Evolutionary conservation across 352 stramenopile genomes (phyloP).

Genomic region (Thraustochytrium sp.): DNA sequence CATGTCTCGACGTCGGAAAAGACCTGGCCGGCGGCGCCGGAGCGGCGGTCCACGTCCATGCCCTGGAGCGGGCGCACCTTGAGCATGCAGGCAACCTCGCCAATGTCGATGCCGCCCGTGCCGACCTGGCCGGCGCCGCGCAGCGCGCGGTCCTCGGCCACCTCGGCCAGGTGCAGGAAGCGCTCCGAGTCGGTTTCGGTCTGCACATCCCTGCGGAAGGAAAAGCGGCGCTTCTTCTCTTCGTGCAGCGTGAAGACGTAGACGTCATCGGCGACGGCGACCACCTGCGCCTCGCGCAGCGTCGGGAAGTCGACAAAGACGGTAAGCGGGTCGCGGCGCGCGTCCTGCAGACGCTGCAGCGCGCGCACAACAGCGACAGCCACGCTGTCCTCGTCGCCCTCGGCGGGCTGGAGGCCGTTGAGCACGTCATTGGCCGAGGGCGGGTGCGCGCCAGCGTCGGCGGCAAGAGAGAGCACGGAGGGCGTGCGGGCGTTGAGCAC

Average conservation of each 20-base stretch:
- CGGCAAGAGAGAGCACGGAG: neutral
- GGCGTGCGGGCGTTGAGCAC: slow-evolving; percentile 58
- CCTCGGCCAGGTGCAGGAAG: neutral
- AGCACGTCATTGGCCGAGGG: neutral
- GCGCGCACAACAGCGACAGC: slow-evolving; percentile 55
- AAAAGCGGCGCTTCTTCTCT: neutral
- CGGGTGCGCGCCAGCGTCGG: neutral
- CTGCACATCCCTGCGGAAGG: neutral
- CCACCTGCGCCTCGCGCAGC: slow-evolving; percentile 87
- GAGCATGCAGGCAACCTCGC: slow-evolving; percentile 68
- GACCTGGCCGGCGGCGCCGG: slow-evolving; percentile 86
- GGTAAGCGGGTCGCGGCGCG: slow-evolving; percentile 59
- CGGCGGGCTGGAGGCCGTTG: neutral
- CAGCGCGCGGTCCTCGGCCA: neutral
- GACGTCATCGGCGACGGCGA: slow-evolving; percentile 63
- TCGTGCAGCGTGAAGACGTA: neutral
- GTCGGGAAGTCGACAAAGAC: slow-evolving; percentile 97
- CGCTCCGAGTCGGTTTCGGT: neutral
- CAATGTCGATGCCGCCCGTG: slow-evolving; percentile 84
- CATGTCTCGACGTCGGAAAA: slow-evolving; percentile 83
- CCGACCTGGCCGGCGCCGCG: slow-evolving; percentile 61
- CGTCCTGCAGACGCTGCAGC: slow-evolving; percentile 57
- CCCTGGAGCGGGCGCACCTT: slow-evolving; percentile 77
- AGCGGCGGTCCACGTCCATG: slow-evolving; percentile 87
- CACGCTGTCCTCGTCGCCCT: neutral